phyloP scores from a whole-genome alignment of 2,329 filamentous ascomycete species.

The Plenodomus lindquistii region DNA sequence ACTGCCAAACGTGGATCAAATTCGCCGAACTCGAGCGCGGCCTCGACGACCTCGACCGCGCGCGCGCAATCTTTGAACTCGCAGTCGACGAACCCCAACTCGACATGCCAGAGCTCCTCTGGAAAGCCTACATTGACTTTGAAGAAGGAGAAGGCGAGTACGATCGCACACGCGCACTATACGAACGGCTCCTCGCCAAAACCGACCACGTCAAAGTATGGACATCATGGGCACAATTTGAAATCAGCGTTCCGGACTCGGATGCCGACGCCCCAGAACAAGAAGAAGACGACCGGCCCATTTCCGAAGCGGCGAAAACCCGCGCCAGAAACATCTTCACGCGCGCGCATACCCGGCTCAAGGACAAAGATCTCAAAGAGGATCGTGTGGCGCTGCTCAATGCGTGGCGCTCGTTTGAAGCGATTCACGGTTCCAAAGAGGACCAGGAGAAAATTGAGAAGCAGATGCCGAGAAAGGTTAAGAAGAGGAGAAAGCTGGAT shows the following conservation, averaged over 20 bases:
- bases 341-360: conserved; percentile 83
- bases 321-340: conserved; percentile 83
- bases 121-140: conserved; percentile 99
- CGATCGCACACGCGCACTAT: conserved; percentile 76
- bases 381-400: conserved; percentile 90
- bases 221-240: conserved; percentile 98
- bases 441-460: conserved; percentile 83
- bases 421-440: conserved; percentile 73
- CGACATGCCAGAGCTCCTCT: conserved; percentile 96
- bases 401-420: conserved; percentile 91
- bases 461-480: conserved; percentile 91
- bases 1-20: conserved; percentile 93
- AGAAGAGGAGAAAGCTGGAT: conserved; percentile 88
- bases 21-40: conserved; percentile 93
- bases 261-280: conserved; percentile 56
- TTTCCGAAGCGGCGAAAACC: conserved; percentile 81
- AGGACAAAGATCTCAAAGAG: conserved; percentile 87
- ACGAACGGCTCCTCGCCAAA: conserved; percentile 89
- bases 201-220: conserved; percentile 99
- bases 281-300: conserved; percentile 50
- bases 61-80: conserved; percentile 88
- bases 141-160: conserved; percentile 96
- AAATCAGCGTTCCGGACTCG: conserved; percentile 87
- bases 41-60: conserved; percentile 85
- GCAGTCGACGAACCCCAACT: conserved; percentile 80